Conservation (phyloP, 257 asterid species). For the Mentha longifolia region DNA sequence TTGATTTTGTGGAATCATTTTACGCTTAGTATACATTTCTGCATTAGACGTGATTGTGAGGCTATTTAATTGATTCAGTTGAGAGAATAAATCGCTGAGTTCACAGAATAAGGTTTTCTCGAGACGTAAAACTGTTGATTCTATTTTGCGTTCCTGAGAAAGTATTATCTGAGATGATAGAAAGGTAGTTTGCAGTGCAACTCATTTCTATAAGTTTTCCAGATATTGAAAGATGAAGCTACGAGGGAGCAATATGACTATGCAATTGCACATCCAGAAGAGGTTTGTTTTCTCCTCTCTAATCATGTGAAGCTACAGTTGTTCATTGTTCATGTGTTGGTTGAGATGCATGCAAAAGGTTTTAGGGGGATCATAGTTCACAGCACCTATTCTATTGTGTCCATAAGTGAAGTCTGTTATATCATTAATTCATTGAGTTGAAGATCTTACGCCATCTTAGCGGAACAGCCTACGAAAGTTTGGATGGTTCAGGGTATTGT, state of each 20-base stretch:
- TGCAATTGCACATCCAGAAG: constrained; percentile 97
- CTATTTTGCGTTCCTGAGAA: background rate
- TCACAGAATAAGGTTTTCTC: background rate
- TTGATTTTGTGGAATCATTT: too few relatives aligned
- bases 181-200: constrained; percentile 18
- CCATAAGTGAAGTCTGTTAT: constrained; percentile 19
- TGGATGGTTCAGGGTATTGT: constrained; percentile 11
- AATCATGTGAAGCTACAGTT: constrained; percentile 19
- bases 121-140: background rate
- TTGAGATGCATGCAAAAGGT: constrained; percentile 19
- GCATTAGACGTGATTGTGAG: constrained; percentile 1
- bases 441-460: background rate
- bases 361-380: constrained; percentile 17
- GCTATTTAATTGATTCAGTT: background rate
- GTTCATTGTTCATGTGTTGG: constrained; percentile 19
- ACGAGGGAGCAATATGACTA: constrained; percentile 97
- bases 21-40: background rate
- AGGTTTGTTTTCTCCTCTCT: constrained; percentile 55
- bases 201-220: constrained; percentile 32
- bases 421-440: constrained; percentile 9
- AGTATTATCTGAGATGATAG: background rate
- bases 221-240: constrained; percentile 95
- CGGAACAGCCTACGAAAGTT: constrained; percentile 18
- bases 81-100: constrained; percentile 3
- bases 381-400: constrained; percentile 2